Percentiles rank a stretch among this genome's conserved stretches.
Conservation (phyloP, 129 eudicot genomes). For the Oenanthe sinensis region DNA sequence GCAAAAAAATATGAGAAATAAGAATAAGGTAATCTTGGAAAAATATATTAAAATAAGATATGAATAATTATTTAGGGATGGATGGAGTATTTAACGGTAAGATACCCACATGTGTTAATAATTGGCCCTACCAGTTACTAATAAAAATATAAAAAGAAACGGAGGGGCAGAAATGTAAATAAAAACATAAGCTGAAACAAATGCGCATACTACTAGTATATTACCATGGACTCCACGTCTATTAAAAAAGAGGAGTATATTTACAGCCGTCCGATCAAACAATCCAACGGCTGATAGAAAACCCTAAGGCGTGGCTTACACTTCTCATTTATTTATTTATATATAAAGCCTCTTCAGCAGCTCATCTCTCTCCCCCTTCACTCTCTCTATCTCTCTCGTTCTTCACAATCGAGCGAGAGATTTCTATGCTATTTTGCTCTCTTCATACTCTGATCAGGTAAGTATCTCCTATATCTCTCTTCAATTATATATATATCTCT, state of each 20-base stretch:
- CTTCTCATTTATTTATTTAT: background rate
- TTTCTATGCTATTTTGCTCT: background rate
- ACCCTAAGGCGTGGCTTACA: constrained; percentile 1
- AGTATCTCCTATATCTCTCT: background rate
- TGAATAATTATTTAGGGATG: no score
- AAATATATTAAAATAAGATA: no score
- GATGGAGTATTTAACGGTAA: no score
- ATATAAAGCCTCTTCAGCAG: constrained; percentile 3
- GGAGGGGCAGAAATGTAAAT: background rate
- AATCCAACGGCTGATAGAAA: constrained; percentile 9
- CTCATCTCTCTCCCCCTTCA: background rate
- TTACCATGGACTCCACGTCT: background rate
- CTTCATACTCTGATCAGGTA: background rate
- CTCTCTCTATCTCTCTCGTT: background rate
- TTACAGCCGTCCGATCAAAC: background rate
- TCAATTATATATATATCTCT: background rate
- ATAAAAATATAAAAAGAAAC: no score
- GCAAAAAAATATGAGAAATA: no score
- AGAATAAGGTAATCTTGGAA: no score
- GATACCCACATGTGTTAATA: no score
- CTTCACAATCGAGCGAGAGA: constrained; percentile 12
- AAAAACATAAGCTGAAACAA: constrained; percentile 5
- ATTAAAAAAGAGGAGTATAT: background rate
- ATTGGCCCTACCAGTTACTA: no score
- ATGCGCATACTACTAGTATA: background rate